These are phyloP conservation scores for Apiospora marii DNA, from an alignment of 2,329 filamentous ascomycete genomes.

Conservation along the genomic window DNA sequence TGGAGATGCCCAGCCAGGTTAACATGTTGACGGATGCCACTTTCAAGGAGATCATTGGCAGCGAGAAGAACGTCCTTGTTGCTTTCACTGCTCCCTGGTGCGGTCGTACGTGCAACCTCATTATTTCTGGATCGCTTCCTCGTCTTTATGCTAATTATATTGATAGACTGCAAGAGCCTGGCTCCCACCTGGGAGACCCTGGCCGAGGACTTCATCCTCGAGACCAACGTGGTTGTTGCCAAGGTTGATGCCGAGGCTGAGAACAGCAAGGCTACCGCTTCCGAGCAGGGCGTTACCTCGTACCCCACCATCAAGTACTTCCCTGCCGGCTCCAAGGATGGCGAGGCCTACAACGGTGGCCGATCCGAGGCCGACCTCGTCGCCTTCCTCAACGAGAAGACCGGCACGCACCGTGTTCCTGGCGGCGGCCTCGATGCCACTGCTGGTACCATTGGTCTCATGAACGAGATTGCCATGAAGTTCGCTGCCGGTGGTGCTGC, in stretches of 20 bases:
- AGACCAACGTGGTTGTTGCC: constrained; percentile 83
- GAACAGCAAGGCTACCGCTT: constrained; percentile 78
- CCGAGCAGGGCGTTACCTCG: constrained; percentile 78
- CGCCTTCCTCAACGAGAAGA: constrained; percentile 85
- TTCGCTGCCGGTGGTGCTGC: constrained; percentile 68
- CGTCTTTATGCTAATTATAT: constrained; percentile 28
- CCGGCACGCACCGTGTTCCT: constrained; percentile 82
- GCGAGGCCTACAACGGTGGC: constrained; percentile 75
- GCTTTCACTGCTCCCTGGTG: constrained; percentile 99
- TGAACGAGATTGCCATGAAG: constrained; percentile 80
- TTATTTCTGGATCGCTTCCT: background rate
- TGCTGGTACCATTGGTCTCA: constrained; percentile 81
- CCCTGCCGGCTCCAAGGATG: constrained; percentile 79
- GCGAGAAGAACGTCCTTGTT: constrained; percentile 89
- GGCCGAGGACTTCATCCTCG: constrained; percentile 80
- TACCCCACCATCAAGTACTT: constrained; percentile 99
- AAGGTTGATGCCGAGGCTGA: constrained; percentile 95
- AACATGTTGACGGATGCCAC: constrained; percentile 80
- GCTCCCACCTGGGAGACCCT: constrained; percentile 90
- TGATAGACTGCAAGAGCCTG: constrained; percentile 91
- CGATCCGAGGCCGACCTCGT: constrained; percentile 81
- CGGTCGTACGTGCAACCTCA: constrained; percentile 77
- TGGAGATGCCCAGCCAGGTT: constrained; percentile 76
- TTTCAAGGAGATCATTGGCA: constrained; percentile 80
- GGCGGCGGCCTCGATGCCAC: constrained; percentile 81